Evolutionary conservation across 225 moss, liverwort and hornwort genomes (phyloP).

Genomic region (Sphagnum tenellum): DNA sequence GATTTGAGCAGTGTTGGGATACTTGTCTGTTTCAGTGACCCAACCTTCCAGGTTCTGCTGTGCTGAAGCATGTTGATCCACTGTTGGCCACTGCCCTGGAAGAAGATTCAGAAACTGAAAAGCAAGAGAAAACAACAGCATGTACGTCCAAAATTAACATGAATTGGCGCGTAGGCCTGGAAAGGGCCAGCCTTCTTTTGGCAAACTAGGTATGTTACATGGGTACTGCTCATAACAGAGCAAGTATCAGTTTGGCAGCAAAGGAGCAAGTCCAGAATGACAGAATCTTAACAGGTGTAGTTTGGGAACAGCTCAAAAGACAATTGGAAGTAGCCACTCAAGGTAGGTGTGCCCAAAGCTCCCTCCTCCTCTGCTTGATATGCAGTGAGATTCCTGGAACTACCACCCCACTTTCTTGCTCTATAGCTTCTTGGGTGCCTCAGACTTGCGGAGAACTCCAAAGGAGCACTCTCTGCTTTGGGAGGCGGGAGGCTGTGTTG

Average conservation of each 20-base stretch:
- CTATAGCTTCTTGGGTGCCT: slow-evolving; percentile 1
- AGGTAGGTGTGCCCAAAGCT: not conserved
- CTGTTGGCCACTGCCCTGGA: no score
- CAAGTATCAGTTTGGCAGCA: slow-evolving; percentile 18
- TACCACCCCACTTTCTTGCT: not conserved
- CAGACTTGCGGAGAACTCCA: slow-evolving; percentile 16
- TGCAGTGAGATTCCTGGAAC: not conserved
- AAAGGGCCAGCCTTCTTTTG: slow-evolving; percentile 34
- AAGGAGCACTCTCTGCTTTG: slow-evolving; percentile 2
- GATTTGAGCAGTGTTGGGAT: no score
- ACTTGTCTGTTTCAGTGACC: no score
- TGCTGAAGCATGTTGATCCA: no score
- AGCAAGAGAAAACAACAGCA: no score
- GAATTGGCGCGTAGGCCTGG: slow-evolving; percentile 13
- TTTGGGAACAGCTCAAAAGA: not conserved
- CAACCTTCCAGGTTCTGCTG: no score
- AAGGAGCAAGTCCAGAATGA: slow-evolving; percentile 17
- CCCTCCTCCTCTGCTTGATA: not conserved
- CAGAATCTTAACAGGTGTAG: slow-evolving; percentile 19
- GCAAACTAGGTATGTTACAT: slow-evolving; percentile 57
- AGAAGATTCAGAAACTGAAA: no score
- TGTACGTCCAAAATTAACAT: slow-evolving; percentile 19
- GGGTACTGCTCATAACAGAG: slow-evolving; percentile 33
- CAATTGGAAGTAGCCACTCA: slow-evolving; percentile 5
- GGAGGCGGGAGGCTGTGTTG: slow-evolving; percentile 1